Base-by-base conservation (phyloP, 768 basidiomycete genomes). In the Tulasnella sp. region DNA sequence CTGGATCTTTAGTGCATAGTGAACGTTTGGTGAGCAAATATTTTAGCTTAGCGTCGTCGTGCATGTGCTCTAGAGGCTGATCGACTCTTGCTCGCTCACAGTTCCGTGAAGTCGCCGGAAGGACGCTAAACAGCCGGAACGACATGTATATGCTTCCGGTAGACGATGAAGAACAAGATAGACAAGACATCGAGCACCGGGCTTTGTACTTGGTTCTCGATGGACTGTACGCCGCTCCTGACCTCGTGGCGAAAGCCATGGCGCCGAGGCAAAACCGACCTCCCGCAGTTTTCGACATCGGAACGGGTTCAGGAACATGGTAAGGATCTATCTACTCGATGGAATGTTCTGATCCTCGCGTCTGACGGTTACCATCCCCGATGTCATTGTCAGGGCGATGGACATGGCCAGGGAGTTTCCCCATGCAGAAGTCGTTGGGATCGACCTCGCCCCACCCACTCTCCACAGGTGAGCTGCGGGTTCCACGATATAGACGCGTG, bases 361-460 rank as follows among this genome's bases (percentile, higher is more conserved):
- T 46, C 37, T 28, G 24, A 75, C 50, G n/a, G 28, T 28, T 31
- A 34, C n/a, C 22, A 22, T 48, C 37, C 40, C 16, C 22, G 40
- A 22, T 46, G 46, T 46, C 46, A 3, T 37, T 22, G 3, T 6
- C 20, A 78, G 77, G 77, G 77, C 77, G 24, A 78, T 78, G 77
- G 77, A 78, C 22, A 78, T 78, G 77, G 77, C 77, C 58, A 28
- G 77, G 48, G 77, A 78, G 28, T 78, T 78, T 60, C 77, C 77
- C 37, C 77, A 78, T 41, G 77, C 77, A 18, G 77, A 78, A 58
- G 77, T 78, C n/a, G 77, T 78, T 34, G 77, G 77, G 31, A 58
- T 78, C 58, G 77, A 78, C 58, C 77, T 78, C 14, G 64, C 60
- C n/a, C 77, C 77, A 16, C 77, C 77, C 11, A 78, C 50, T 4